These are phyloP conservation scores for Dendrostoma leiphaemia DNA, from an alignment of 2,329 filamentous ascomycete genomes.

Conservation along the genomic window DNA sequence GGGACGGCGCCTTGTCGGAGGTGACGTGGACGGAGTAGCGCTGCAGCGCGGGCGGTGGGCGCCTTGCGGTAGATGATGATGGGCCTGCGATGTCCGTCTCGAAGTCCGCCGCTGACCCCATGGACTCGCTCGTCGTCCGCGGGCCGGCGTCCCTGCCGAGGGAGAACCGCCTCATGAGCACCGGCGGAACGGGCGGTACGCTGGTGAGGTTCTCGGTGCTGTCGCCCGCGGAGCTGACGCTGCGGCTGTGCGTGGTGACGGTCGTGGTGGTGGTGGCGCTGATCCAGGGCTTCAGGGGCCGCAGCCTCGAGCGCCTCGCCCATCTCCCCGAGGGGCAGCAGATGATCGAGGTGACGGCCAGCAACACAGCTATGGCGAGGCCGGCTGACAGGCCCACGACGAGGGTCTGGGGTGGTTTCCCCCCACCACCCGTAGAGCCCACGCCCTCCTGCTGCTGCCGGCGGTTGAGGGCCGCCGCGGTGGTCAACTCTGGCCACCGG, in stretches of 20 bases:
- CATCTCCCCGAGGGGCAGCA: background rate
- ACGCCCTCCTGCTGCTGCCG: background rate
- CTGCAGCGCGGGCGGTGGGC: background rate
- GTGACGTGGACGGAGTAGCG: conserved; percentile 6
- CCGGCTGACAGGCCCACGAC: background rate
- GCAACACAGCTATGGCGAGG: background rate
- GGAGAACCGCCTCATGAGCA: too few relatives aligned
- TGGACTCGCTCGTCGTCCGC: too few relatives aligned
- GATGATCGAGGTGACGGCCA: background rate
- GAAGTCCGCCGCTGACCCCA: too few relatives aligned
- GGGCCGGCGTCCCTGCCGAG: too few relatives aligned
- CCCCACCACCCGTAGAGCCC: too few relatives aligned
- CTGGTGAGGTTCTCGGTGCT: background rate
- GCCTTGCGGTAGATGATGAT: too few relatives aligned
- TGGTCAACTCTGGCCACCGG: background rate
- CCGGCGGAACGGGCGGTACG: too few relatives aligned
- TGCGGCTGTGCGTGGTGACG: background rate
- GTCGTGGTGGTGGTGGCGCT: background rate
- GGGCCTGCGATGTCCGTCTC: background rate
- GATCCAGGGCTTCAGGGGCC: background rate
- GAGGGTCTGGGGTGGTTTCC: too few relatives aligned
- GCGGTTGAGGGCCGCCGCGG: background rate
- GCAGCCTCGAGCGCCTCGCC: background rate
- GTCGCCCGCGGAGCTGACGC: background rate
- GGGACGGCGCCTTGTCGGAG: background rate